Percentiles rank a stretch among this genome's conserved stretches.
phyloP scores from a whole-genome alignment of 306 rosid species.

The Argentina anserina region DNA sequence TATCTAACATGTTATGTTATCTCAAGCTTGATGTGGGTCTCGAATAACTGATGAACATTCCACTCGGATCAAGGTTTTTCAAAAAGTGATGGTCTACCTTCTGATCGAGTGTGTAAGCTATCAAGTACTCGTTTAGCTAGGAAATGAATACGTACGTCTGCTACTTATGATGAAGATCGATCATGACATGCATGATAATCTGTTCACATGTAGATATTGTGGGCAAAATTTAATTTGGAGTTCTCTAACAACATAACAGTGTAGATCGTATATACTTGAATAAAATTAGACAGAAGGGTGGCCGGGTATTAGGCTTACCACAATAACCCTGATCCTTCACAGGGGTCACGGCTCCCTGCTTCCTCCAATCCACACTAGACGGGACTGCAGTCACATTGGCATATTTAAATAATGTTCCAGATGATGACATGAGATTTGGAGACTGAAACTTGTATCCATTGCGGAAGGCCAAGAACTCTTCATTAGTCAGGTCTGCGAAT shows the following conservation, averaged over 20 bases:
- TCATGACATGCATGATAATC: background rate
- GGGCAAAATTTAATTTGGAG: background rate
- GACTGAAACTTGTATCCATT: conserved; percentile 22
- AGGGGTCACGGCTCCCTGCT: conserved; percentile 31
- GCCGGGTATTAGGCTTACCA: conserved; percentile 23
- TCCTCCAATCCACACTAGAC: conserved; percentile 31
- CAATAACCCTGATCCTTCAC: conserved; percentile 32
- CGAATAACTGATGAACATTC: background rate
- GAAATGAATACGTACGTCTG: background rate
- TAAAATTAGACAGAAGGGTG: background rate
- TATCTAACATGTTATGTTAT: background rate
- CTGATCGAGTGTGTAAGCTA: background rate
- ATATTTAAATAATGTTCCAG: conserved; percentile 9
- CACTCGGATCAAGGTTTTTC: too few relatives aligned
- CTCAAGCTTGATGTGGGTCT: background rate
- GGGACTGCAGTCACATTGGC: conserved; percentile 16
- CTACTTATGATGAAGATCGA: background rate
- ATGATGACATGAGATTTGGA: background rate
- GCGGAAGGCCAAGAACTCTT: conserved; percentile 39
- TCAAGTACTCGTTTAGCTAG: background rate
- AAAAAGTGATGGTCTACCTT: background rate
- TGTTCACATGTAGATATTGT: background rate
- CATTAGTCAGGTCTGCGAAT: conserved; percentile 31
- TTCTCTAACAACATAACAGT: background rate
- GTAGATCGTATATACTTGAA: background rate